Evolutionary conservation across 768 basidiomycete genomes (phyloP).

Genomic region (Pisolithus tinctorius): DNA sequence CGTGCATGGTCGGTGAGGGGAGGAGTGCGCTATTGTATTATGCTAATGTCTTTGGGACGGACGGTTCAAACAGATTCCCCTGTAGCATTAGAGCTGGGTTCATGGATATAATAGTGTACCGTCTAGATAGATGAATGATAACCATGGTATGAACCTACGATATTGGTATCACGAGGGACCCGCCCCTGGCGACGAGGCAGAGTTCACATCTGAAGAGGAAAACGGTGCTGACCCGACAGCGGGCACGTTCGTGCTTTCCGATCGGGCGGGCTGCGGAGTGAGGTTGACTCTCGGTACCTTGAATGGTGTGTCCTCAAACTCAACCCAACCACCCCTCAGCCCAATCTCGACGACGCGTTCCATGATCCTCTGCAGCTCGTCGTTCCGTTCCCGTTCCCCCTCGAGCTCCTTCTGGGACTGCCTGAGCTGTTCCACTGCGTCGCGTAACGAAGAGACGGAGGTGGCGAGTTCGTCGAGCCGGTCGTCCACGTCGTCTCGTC

Average conservation of each 20-base stretch:
- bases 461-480: slow-evolving; percentile 52
- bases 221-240: no score
- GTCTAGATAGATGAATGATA: no score
- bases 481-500: slow-evolving; percentile 69
- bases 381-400: slow-evolving; percentile 36
- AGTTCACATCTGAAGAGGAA: no score
- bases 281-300: slow-evolving; percentile 37
- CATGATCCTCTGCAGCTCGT: slow-evolving; percentile 59
- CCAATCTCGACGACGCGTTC: slow-evolving; percentile 66
- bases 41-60: no score
- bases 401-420: slow-evolving; percentile 38
- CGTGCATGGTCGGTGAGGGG: no score
- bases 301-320: slow-evolving; percentile 56
- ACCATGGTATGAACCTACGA: no score
- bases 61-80: no score
- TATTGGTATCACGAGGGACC: no score
- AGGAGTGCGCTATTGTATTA: no score
- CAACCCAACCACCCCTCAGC: slow-evolving; percentile 54
- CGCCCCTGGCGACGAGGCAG: no score
- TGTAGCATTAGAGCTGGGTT: no score
- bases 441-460: slow-evolving; percentile 40
- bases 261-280: not conserved
- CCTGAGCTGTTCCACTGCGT: slow-evolving; percentile 35
- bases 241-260: not conserved
- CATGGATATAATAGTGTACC: no score